Base-by-base conservation (phyloP, 2,329 filamentous ascomycete species). In the Bertia moriformis region DNA sequence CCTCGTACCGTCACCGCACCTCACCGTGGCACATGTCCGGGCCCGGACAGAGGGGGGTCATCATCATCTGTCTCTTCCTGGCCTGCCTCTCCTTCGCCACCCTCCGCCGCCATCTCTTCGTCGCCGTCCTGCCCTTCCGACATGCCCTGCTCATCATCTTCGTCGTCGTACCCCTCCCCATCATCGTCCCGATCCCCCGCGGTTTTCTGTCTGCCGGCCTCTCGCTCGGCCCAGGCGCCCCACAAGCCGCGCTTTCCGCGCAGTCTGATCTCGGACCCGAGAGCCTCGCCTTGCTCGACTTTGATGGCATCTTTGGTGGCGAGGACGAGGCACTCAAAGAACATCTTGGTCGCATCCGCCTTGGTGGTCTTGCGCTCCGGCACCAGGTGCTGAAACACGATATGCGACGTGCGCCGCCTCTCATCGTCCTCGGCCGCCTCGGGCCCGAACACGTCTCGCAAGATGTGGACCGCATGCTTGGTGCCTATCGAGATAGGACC, bases 281-380 rank as follows among this genome's bases (percentile, higher is more conserved):
- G 71, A 27, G 69, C 72, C 44, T 78, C 66, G 38, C 73, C 72
- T 60, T 98, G 91, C 56, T 96, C 89, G 18, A 96, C 86, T 61
- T 94, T 93, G 62, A 98, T 83, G 19, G 91, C 91, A 55, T 98
- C 91, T 63, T 98, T 98, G 30, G 91, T 98, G 4, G 89, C 91
- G 37, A 98, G 70, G 3, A 98, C 91, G 18, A 98, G 69, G 40
- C 91, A 81, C 62, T 98, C 91, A 51, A 98, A 98, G 65, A 98
- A 98, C 87, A 98, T 95, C 69, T 95, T 95, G 33, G 91, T 98
- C 0, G 91, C 91, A 50, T 96, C 91, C 4, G 83, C 82, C 58
- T 85, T 84, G 47, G 73, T 86, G 1, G 89, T 89, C 43, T 72
- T 73, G 46, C 69, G 63, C 59, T 93, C 85, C 0, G 91, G 91